Evolutionary conservation across 2,329 filamentous ascomycete genomes (phyloP).

Genomic region (Neophaeococcomyces aloes): DNA sequence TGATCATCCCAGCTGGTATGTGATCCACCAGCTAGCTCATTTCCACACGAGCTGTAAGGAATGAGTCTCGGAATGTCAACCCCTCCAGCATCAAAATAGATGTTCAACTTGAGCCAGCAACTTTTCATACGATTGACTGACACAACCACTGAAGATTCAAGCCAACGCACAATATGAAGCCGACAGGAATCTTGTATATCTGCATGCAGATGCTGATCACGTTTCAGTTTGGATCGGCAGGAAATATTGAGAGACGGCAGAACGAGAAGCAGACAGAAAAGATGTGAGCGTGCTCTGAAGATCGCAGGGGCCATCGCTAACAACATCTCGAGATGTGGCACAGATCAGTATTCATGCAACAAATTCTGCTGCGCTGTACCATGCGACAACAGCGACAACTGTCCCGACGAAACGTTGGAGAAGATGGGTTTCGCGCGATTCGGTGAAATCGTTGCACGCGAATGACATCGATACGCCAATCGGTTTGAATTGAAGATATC

Average conservation of each 20-base stretch:
- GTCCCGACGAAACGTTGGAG: constrained; percentile 1
- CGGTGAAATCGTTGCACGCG: constrained; percentile 4
- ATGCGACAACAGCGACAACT: constrained; percentile 3
- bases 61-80: constrained; percentile 1
- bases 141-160: neutral
- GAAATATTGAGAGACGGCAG: neutral
- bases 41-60: neutral
- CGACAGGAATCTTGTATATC: neutral
- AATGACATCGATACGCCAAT: no score
- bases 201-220: neutral
- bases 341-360: constrained; percentile 3
- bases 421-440: constrained; percentile 5
- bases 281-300: neutral
- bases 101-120: no score
- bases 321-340: constrained; percentile 1
- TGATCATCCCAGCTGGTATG: neutral
- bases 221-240: neutral
- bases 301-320: neutral
- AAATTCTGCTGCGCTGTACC: constrained; percentile 5
- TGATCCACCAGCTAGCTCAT: neutral
- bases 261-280: constrained; percentile 6
- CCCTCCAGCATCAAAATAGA: neutral
- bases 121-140: no score
- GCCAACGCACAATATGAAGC: neutral
- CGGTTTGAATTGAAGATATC: no score